A percentile compares a stretch with the other conserved stretches of the same genome.
phyloP scores from a whole-genome alignment of 495 filamentous ascomycete species.

The Immersiella caudata region DNA sequence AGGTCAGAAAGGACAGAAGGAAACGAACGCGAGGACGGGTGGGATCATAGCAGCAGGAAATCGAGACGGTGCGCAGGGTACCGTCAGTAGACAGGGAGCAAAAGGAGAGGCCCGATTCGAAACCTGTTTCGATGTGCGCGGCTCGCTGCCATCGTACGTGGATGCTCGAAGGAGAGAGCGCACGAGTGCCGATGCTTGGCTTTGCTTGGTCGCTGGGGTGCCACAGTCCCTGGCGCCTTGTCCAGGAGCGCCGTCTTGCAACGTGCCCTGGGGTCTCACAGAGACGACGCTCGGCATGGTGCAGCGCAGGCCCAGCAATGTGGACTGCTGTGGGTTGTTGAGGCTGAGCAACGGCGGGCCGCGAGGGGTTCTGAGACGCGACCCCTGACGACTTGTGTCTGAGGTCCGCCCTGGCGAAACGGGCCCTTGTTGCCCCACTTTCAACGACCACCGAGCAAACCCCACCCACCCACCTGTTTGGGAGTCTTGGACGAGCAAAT shows the following conservation, averaged over 20 bases:
- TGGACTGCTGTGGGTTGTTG: slow-evolving; percentile 27
- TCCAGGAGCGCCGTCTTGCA: slow-evolving; percentile 16
- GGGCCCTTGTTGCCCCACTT: slow-evolving; percentile 17
- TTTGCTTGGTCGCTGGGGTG: neutral
- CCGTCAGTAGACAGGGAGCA: slow-evolving; percentile 7
- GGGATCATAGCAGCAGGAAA: slow-evolving; percentile 16
- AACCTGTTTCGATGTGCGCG: slow-evolving; percentile 20
- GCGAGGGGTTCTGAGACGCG: slow-evolving; percentile 37
- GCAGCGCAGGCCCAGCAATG: slow-evolving; percentile 14
- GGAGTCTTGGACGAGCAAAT: neutral
- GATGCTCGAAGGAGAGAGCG: neutral
- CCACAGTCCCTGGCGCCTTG: slow-evolving; percentile 1
- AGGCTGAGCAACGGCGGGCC: slow-evolving; percentile 27
- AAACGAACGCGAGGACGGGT: slow-evolving; percentile 19
- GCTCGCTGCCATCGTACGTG: slow-evolving; percentile 21
- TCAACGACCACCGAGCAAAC: slow-evolving; percentile 4
- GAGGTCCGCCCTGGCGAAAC: slow-evolving; percentile 41
- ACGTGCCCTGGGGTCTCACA: slow-evolving; percentile 15
- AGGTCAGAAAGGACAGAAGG: slow-evolving; percentile 14
- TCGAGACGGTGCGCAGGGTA: neutral
- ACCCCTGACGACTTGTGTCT: slow-evolving; percentile 41
- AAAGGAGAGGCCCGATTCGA: slow-evolving; percentile 21
- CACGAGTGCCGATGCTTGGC: slow-evolving; percentile 1
- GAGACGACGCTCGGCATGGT: slow-evolving; percentile 12
- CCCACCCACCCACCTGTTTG: neutral